Conservation (phyloP, 768 basidiomycete genomes). For the Strobilomyces dryophilus region DNA sequence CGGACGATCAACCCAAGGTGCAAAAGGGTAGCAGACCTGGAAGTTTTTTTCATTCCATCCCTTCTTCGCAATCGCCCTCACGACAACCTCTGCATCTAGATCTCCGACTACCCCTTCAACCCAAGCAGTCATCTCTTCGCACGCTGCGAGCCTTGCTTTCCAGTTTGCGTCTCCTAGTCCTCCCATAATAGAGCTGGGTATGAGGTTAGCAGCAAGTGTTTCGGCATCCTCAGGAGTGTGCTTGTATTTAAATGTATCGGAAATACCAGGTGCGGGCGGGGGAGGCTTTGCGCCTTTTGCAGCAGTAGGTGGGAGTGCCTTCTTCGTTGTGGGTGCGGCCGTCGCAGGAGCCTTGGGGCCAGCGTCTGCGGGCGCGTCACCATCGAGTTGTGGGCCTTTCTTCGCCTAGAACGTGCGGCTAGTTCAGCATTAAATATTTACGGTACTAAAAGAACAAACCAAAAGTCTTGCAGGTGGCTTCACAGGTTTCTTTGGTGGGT, state of each 20-base stretch:
- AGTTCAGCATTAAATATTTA: conserved; percentile 1
- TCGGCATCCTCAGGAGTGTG: conserved; percentile 93
- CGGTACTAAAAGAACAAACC: conserved; percentile 25
- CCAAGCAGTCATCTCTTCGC: conserved; percentile 86
- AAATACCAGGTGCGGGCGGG: conserved; percentile 44
- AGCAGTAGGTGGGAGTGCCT: conserved; percentile 37
- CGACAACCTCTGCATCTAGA: conserved; percentile 83
- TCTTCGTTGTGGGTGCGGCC: conserved; percentile 37
- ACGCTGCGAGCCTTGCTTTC: conserved; percentile 84
- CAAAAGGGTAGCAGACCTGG: conserved; percentile 51
- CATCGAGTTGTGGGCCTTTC: conserved; percentile 41
- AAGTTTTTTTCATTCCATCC: conserved; percentile 99
- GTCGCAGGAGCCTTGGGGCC: conserved; percentile 24
- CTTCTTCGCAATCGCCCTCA: conserved; percentile 84
- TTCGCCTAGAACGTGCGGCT: conserved; percentile 39
- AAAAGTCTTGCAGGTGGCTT: conserved; percentile 50
- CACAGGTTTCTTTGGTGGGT: conserved; percentile 38
- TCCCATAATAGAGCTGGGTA: conserved; percentile 66
- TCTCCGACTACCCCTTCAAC: conserved; percentile 60
- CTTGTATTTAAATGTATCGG: conserved; percentile 89
- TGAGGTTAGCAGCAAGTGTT: conserved; percentile 60
- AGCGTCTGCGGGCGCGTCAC: conserved; percentile 19
- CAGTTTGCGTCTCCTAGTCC: conserved; percentile 87
- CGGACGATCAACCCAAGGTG: neutral
- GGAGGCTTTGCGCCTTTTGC: conserved; percentile 48